Evolutionary conservation across 805 yeast species (phyloP).

Genomic region (Candida ipomoeae): DNA sequence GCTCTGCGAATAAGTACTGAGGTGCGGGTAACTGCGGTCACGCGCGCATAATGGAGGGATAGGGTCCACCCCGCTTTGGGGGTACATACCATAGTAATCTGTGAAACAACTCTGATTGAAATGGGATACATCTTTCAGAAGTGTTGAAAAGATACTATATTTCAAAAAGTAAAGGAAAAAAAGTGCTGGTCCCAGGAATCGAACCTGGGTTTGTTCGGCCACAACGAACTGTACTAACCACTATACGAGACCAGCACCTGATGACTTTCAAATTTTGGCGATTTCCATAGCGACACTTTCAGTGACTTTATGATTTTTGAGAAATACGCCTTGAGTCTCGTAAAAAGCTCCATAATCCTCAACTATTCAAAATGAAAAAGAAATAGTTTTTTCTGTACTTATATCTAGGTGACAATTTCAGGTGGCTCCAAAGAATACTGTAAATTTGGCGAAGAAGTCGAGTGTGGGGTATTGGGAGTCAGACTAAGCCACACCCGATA

Average conservation of each 20-base stretch:
- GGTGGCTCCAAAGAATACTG: too few relatives aligned
- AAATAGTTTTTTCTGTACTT: too few relatives aligned
- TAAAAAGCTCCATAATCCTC: too few relatives aligned
- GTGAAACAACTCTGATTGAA: too few relatives aligned
- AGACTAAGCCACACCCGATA: too few relatives aligned
- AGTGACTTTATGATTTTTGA: too few relatives aligned
- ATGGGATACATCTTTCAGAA: neutral
- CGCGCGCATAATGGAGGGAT: neutral
- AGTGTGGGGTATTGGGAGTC: too few relatives aligned
- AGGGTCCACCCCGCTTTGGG: neutral
- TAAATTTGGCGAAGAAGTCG: too few relatives aligned
- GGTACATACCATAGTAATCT: too few relatives aligned
- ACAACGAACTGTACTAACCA: constrained; percentile 72
- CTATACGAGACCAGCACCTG: constrained; percentile 49
- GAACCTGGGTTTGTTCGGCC: constrained; percentile 74
- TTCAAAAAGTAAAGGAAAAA: constrained; percentile 12
- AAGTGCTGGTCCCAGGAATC: constrained; percentile 66
- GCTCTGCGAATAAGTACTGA: neutral
- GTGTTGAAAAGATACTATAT: neutral
- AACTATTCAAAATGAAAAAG: too few relatives aligned
- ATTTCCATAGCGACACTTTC: neutral
- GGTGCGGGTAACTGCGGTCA: constrained; percentile 15
- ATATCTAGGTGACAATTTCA: too few relatives aligned
- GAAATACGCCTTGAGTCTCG: too few relatives aligned
- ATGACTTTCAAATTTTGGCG: neutral